These are phyloP conservation scores for Mycena albidolilacea DNA, from an alignment of 768 basidiomycete species.

Conservation along the genomic window DNA sequence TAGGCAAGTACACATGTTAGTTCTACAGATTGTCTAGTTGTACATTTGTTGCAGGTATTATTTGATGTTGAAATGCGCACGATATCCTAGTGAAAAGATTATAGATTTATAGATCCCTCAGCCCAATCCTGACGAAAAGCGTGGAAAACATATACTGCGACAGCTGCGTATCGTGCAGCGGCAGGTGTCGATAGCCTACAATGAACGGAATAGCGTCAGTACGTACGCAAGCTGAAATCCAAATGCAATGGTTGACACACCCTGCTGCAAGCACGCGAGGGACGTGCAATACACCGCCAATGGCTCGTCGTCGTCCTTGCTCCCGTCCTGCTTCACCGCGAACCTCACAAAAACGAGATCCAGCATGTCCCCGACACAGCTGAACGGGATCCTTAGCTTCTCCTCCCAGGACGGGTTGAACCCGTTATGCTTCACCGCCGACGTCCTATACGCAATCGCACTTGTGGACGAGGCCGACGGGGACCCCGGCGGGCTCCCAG, in stretches of 20 bases:
- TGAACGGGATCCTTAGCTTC: slow-evolving; percentile 77
- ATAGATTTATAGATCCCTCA: slow-evolving; percentile 50
- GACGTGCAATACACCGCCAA: slow-evolving; percentile 83
- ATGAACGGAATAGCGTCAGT: background rate
- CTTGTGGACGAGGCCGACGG: slow-evolving; percentile 51
- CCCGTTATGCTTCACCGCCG: slow-evolving; percentile 85
- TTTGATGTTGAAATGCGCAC: slow-evolving; percentile 2
- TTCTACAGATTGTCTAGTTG: slow-evolving; percentile 14
- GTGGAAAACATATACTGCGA: slow-evolving; percentile 94
- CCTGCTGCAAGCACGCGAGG: slow-evolving; percentile 79
- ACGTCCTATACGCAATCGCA: slow-evolving; percentile 70
- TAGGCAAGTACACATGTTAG: background rate
- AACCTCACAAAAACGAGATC: slow-evolving; percentile 91
- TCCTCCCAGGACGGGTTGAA: slow-evolving; percentile 95
- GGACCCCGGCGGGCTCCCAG: slow-evolving; percentile 8
- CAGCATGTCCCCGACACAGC: slow-evolving; percentile 78
- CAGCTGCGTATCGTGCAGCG: slow-evolving; percentile 89
- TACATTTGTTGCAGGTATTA: slow-evolving; percentile 16
- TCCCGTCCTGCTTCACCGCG: slow-evolving; percentile 76
- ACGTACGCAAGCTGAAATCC: background rate
- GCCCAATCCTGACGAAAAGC: slow-evolving; percentile 82
- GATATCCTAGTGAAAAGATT: background rate
- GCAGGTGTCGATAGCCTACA: slow-evolving; percentile 90
- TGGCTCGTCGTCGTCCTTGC: slow-evolving; percentile 68
- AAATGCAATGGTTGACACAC: slow-evolving; percentile 55